Base-by-base conservation (phyloP, 345 rosid genomes). In the Aquilaria malaccensis region DNA sequence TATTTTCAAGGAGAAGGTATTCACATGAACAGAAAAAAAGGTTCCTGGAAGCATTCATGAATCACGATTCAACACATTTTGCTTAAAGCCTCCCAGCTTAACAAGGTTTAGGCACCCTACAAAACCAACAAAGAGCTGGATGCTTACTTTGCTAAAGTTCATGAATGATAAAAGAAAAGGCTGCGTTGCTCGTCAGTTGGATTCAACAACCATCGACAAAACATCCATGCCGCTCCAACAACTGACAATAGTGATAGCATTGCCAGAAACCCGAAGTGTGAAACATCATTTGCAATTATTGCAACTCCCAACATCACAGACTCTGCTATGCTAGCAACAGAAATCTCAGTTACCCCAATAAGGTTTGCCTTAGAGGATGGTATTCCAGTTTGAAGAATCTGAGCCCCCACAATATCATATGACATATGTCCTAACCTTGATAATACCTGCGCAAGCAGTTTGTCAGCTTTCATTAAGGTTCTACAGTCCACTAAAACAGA, bases 361-460 rank as follows among this genome's bases (percentile, higher is more conserved):
- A 93, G 96, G 66, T 93, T 93, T 43, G 94, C 99, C 74, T 93
- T 93, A 29, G 92, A 83, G 9, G 91, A 83, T 15, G 99, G 97
- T 56, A 81, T 87, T 45, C 97, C 99, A 0, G 97, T 87, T 76
- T 94, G 98, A 65, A 93, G 97, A 68, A 93, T 93, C 81, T 93
- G 98, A 13, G 91, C 89, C 50, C 97, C 91, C 9, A 89, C 84
- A 43, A 93, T 74, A 55, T 87, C 96, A 30, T 87, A 87, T 13
- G 96, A 85, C 97, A 90, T 87, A 72, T 94, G 90, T 41, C 99
- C 97, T 67, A 94, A 76, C 71, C 99, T 81, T 48, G 97, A 94
- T 10, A 90, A 61, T 31, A 94, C 90, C 96, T 94, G 80, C 74
- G 63, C 33, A 58, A 10, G 59, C 43, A 37, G 43, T 37, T 37